Conservation (phyloP, 1,139 yeast genomes). For the Hyphopichia wangnamkhiaoensis region DNA sequence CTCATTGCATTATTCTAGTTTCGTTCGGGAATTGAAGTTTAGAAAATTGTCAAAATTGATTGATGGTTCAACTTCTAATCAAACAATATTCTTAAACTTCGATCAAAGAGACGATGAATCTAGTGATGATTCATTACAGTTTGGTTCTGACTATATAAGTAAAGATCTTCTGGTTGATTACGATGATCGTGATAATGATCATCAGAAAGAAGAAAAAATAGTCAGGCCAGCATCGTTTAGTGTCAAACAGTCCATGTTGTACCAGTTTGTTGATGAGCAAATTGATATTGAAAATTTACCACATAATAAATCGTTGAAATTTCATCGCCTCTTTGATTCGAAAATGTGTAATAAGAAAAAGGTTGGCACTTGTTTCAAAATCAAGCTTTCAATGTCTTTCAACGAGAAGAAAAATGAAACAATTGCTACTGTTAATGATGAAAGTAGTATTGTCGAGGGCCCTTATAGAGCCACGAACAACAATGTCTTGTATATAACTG, state of each 20-base stretch:
- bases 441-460: slow-evolving; percentile 46
- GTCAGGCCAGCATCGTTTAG: slow-evolving; percentile 23
- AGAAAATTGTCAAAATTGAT: slow-evolving; percentile 60
- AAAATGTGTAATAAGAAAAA: slow-evolving; percentile 36
- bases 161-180: no score
- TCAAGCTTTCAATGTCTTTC: slow-evolving; percentile 48
- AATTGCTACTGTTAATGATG: slow-evolving; percentile 36
- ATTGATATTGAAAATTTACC: slow-evolving; percentile 27
- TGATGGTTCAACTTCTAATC: slow-evolving; percentile 50
- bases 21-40: slow-evolving; percentile 70
- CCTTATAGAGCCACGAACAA: slow-evolving; percentile 45
- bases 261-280: slow-evolving; percentile 66
- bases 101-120: slow-evolving; percentile 41
- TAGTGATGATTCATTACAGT: no score
- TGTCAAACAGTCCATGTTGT: slow-evolving; percentile 46
- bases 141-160: no score
- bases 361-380: slow-evolving; percentile 43
- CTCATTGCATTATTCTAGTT: slow-evolving; percentile 66
- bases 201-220: not conserved
- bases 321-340: slow-evolving; percentile 25
- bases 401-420: slow-evolving; percentile 30
- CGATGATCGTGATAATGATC: no score
- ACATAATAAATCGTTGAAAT: not conserved
- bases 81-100: slow-evolving; percentile 59
- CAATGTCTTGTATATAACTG: slow-evolving; percentile 63